Percentiles rank a stretch among this genome's conserved stretches.
phyloP scores from a whole-genome alignment of 2,329 filamentous ascomycete species.

The Penicillium sp. region DNA sequence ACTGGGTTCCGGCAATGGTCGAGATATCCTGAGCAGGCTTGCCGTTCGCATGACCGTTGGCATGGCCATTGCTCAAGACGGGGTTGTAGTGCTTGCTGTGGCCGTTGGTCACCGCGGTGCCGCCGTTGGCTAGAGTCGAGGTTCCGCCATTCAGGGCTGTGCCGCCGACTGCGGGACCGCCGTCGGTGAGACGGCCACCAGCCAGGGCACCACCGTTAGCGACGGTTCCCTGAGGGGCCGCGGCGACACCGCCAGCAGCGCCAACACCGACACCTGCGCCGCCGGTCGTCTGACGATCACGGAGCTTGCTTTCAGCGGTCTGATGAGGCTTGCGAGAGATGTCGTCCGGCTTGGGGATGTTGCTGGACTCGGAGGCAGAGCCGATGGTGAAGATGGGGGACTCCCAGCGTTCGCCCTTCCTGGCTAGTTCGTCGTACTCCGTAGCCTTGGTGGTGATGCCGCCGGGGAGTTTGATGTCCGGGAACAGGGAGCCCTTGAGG shows the following conservation, averaged over 20 bases:
- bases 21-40: constrained; percentile 4
- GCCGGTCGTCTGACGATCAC: background rate
- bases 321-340: constrained; percentile 65
- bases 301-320: constrained; percentile 28
- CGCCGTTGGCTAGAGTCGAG: constrained; percentile 1
- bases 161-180: constrained; percentile 1
- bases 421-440: constrained; percentile 86
- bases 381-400: constrained; percentile 92
- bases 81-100: constrained; percentile 10
- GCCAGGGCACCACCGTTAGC: constrained; percentile 23
- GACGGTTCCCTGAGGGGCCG: constrained; percentile 19
- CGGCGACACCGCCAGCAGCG: constrained; percentile 12
- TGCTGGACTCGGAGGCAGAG: constrained; percentile 70
- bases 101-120: constrained; percentile 19
- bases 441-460: constrained; percentile 93
- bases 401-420: constrained; percentile 91
- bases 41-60: constrained; percentile 9
- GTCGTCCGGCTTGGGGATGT: constrained; percentile 65
- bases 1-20: constrained; percentile 22
- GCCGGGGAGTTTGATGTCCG: constrained; percentile 80
- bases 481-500: constrained; percentile 90
- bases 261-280: constrained; percentile 22
- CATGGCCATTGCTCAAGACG: constrained; percentile 13
- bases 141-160: background rate
- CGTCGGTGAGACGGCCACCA: constrained; percentile 8